phyloP scores from a whole-genome alignment of 2,329 filamentous ascomycete species.

The Arthrinium phaeospermum region DNA sequence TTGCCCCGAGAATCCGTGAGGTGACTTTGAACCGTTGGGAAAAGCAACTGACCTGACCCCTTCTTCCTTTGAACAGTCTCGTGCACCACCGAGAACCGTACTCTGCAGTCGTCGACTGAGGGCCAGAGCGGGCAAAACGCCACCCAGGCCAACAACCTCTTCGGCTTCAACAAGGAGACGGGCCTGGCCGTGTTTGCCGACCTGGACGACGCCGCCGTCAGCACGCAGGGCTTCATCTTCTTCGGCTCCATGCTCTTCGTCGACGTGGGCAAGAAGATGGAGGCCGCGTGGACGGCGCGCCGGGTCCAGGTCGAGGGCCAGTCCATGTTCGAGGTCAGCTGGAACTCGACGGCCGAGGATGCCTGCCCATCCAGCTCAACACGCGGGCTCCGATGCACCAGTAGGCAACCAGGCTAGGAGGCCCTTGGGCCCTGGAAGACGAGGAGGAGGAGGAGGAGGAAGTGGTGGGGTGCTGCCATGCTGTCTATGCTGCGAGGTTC shows the following conservation, averaged over 20 bases:
- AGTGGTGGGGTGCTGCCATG: too few relatives aligned
- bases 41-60: background rate
- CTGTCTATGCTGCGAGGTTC: background rate
- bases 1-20: background rate
- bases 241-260: slow-evolving; percentile 3
- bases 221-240: background rate
- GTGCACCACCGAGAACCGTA: background rate
- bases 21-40: background rate
- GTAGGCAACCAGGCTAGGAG: background rate
- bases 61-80: background rate
- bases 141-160: background rate
- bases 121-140: background rate
- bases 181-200: background rate
- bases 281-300: background rate
- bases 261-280: background rate
- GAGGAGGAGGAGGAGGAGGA: background rate
- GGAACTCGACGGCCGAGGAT: background rate
- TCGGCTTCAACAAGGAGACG: background rate
- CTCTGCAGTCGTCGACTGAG: background rate
- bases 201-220: too few relatives aligned
- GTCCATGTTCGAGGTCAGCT: background rate
- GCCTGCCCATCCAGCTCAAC: background rate
- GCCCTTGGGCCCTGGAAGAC: too few relatives aligned
- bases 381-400: background rate
- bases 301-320: background rate